Evolutionary conservation across 148 eudicot genomes (phyloP), one percentile per base, ranked within the genome.

Genomic region (Cornus controversa): DNA sequence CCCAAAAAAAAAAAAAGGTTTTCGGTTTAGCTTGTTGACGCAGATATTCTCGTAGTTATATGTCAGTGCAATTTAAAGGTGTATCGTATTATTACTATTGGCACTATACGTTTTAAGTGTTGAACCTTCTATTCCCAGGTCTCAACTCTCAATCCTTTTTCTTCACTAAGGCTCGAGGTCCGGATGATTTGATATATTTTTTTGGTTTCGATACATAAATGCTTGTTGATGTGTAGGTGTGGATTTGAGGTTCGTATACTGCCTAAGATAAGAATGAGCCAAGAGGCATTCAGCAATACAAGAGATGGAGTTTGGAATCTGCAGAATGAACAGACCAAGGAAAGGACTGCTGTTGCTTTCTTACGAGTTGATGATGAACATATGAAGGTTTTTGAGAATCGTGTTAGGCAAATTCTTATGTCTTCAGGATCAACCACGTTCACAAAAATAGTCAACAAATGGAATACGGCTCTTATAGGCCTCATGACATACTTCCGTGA

Each of bases 401-500:
- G 99, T 47, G 99, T 96, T 45, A 92, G 99, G 80, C 99, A 96
- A 75, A 96, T 96, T 83, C 97, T 96, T 75, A 96, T 96, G 99
- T 93, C 98, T 29, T 96, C 99, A 10, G 99, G 99, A 14, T 96
- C 99, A 40, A 96, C 99, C n/a, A 96, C 99, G 22, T 96, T 96
- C 81, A 96, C 99, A 3, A 96, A 96, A 79, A 96, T 96, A 25
- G 99, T 96, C 29, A 96, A 96, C 90, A 96, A 96, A 79, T 92
- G 98, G 98, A 96, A 92, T 67, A 93, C 98, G 26, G 98, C 99
- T 66, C 88, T 93, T 29, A 96, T 96, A 91, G 94, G 99, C 24
- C 90, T 96, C 79, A 96, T 96, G 99, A 96, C 99, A 26, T 96
- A 96, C 76, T 96, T 96, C 87, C 99, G 99, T 84, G 99, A 96